These are phyloP conservation scores for Trichoderma guizhouense DNA, from an alignment of 2,329 filamentous ascomycete species.

Conservation along the genomic window DNA sequence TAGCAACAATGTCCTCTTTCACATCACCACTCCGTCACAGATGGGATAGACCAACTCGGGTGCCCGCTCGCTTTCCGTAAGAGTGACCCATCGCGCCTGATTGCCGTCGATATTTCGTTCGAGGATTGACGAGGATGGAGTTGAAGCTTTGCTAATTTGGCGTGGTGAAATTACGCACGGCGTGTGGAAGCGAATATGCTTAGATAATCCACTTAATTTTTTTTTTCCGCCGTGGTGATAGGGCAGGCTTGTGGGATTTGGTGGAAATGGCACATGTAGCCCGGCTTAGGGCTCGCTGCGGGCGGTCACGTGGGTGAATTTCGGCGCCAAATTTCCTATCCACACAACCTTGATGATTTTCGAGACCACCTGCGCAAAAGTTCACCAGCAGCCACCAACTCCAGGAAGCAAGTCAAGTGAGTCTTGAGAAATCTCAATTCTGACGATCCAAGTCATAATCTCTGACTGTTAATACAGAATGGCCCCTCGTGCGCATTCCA, in stretches of 20 bases:
- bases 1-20: slow-evolving; percentile 23
- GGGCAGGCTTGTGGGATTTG: slow-evolving; percentile 32
- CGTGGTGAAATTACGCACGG: slow-evolving; percentile 37
- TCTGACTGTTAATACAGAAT: slow-evolving; percentile 36
- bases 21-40: slow-evolving; percentile 1
- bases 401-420: slow-evolving; percentile 40
- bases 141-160: slow-evolving; percentile 31
- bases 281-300: slow-evolving; percentile 36
- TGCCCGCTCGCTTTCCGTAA: slow-evolving; percentile 81
- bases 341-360: slow-evolving; percentile 34
- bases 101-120: slow-evolving; percentile 39
- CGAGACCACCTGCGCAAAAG: slow-evolving; percentile 27
- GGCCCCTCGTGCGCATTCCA: slow-evolving; percentile 72
- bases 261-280: slow-evolving; percentile 18
- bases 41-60: slow-evolving; percentile 61
- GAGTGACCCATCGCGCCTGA: slow-evolving; percentile 79
- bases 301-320: slow-evolving; percentile 29
- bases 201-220: slow-evolving; percentile 37
- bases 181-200: slow-evolving; percentile 37
- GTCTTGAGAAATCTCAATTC: slow-evolving; percentile 23
- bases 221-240: slow-evolving; percentile 25
- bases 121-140: slow-evolving; percentile 38
- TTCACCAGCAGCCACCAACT: slow-evolving; percentile 36
- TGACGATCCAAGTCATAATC: slow-evolving; percentile 18
- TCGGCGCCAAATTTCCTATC: slow-evolving; percentile 31